Percentiles rank a stretch among this genome's conserved stretches.
Evolutionary conservation across 169 alveolate species (phyloP).

Genomic region (Theileria sp.): DNA sequence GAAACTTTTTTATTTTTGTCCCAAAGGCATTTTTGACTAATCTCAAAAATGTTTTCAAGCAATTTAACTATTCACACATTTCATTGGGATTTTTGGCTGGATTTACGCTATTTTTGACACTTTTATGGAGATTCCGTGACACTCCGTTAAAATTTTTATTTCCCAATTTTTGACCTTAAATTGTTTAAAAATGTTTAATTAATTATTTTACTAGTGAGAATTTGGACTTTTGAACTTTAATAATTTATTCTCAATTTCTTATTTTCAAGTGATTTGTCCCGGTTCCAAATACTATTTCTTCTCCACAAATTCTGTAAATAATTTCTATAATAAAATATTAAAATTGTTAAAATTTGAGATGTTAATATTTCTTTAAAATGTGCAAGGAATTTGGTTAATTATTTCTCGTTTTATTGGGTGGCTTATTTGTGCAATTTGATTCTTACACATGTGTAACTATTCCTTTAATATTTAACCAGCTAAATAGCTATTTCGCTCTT

Average conservation of each 20-base stretch:
- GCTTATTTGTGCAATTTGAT: slow-evolving; percentile 11
- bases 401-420: background rate
- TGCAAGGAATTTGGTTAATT: background rate
- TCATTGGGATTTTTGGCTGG: background rate
- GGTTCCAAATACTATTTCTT: background rate
- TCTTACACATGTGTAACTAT: background rate
- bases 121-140: background rate
- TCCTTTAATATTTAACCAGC: background rate
- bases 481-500: too few relatives aligned
- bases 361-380: background rate
- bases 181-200: too few relatives aligned
- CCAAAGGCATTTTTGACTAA: background rate
- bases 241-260: too few relatives aligned
- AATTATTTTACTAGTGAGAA: too few relatives aligned
- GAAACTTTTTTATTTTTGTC: background rate
- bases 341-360: background rate
- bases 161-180: background rate
- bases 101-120: too few relatives aligned
- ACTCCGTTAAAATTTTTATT: too few relatives aligned
- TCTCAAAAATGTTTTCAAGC: background rate
- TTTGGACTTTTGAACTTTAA: background rate
- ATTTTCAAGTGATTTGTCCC: background rate
- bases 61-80: too few relatives aligned
- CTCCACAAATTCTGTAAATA: background rate
- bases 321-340: too few relatives aligned